A percentile compares a stretch with the other conserved stretches of the same genome.
Evolutionary conservation across 306 rosid genomes (phyloP).

Genomic region (Erythrophleum fordii): DNA sequence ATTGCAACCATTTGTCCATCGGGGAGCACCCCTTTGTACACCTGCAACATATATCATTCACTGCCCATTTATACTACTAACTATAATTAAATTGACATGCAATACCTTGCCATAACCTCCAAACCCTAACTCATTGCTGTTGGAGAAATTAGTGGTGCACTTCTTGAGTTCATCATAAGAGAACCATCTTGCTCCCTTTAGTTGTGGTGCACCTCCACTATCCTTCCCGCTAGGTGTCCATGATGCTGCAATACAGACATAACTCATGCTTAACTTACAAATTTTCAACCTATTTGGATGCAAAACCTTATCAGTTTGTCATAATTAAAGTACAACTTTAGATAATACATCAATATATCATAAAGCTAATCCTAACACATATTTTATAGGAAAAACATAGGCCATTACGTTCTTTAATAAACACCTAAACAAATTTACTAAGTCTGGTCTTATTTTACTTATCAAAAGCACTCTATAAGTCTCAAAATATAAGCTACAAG

Average conservation of each 20-base stretch:
- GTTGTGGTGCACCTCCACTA: slow-evolving; percentile 95
- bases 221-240: slow-evolving; percentile 95
- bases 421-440: neutral
- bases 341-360: too few relatives aligned
- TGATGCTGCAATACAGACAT: slow-evolving; percentile 62
- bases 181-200: slow-evolving; percentile 98
- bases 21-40: slow-evolving; percentile 74
- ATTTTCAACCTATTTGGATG: too few relatives aligned
- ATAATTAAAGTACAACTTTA: too few relatives aligned
- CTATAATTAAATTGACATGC: neutral
- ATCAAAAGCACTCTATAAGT: neutral
- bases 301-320: too few relatives aligned
- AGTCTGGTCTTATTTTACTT: neutral
- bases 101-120: slow-evolving; percentile 98
- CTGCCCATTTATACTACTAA: neutral
- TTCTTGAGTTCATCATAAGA: slow-evolving; percentile 90
- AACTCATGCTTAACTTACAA: neutral
- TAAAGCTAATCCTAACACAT: too few relatives aligned
- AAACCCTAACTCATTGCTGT: slow-evolving; percentile 74
- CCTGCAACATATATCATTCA: slow-evolving; percentile 45
- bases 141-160: slow-evolving; percentile 74
- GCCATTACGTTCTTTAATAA: too few relatives aligned
- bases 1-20: slow-evolving; percentile 85
- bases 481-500: neutral
- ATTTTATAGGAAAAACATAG: too few relatives aligned